Conservation (phyloP, 305 asterid genomes). For the Coffea humblotiana region DNA sequence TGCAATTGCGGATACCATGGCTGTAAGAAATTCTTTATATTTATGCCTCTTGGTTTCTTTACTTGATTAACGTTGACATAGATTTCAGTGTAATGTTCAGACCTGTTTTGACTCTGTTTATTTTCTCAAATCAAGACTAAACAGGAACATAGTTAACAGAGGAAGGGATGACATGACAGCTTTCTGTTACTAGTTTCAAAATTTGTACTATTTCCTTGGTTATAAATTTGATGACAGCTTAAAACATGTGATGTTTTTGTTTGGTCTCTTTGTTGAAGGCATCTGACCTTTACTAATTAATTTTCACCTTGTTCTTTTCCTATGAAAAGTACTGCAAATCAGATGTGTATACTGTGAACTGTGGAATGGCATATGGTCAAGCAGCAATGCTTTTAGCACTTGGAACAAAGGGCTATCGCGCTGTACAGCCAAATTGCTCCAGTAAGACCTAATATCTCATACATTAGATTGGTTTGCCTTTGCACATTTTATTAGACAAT, state of each 20-base stretch:
- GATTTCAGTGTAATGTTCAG: not conserved
- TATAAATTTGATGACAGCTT: not conserved
- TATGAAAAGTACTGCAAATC: constrained; percentile 64
- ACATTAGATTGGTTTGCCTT: constrained; percentile 6
- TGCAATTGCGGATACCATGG: constrained; percentile 74
- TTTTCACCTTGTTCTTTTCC: not conserved
- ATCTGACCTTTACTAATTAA: not conserved
- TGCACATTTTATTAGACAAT: not conserved
- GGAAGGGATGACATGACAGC: not conserved
- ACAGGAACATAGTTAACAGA: not conserved
- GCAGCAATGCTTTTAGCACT: constrained; percentile 93
- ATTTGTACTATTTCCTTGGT: not conserved
- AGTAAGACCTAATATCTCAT: constrained; percentile 52
- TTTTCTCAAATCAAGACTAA: constrained; percentile 2
- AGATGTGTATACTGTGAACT: constrained; percentile 79
- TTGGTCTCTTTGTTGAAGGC: not conserved
- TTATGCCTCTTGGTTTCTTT: not conserved
- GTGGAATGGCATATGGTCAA: constrained; percentile 91
- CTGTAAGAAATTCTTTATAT: constrained; percentile 48
- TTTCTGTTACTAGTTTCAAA: not conserved
- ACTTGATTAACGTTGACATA: not conserved
- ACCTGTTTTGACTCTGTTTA: not conserved
- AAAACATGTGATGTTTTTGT: not conserved
- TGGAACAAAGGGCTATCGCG: constrained; percentile 86
- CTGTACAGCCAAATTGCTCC: constrained; percentile 64